These are phyloP conservation scores for Sanghuangporus baumii DNA, from an alignment of 1,284 basidiomycete species.

Conservation along the genomic window DNA sequence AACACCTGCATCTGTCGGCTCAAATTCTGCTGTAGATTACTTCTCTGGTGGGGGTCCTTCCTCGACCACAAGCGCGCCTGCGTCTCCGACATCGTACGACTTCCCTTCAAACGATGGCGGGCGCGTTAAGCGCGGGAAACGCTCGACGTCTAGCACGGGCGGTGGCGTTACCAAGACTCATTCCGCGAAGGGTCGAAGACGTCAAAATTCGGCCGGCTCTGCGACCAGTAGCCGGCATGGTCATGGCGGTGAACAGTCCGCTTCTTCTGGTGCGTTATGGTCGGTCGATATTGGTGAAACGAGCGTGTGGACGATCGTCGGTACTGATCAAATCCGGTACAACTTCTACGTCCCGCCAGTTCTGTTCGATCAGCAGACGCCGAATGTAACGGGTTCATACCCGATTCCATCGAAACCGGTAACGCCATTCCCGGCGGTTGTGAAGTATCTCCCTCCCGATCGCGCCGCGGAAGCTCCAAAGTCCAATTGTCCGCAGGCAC, in stretches of 20 bases:
- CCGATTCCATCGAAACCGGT: slow-evolving; percentile 76
- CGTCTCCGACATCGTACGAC: slow-evolving; percentile 64
- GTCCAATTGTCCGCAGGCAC: slow-evolving; percentile 54
- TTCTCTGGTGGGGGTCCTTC: slow-evolving; percentile 47
- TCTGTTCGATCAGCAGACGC: slow-evolving; percentile 69
- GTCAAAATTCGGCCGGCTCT: slow-evolving; percentile 71
- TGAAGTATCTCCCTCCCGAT: slow-evolving; percentile 83
- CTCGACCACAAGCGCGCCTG: slow-evolving; percentile 38
- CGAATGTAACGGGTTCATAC: slow-evolving; percentile 57
- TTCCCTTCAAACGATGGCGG: slow-evolving; percentile 75
- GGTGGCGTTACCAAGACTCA: slow-evolving; percentile 51
- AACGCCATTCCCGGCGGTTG: slow-evolving; percentile 80
- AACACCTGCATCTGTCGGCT: slow-evolving; percentile 43
- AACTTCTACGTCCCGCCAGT: slow-evolving; percentile 91
- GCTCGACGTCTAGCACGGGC: slow-evolving; percentile 67
- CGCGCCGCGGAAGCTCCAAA: slow-evolving; percentile 71
- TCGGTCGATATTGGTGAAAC: slow-evolving; percentile 85
- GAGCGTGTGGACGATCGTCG: slow-evolving; percentile 91
- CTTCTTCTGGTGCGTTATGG: slow-evolving; percentile 77
- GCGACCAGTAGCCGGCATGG: slow-evolving; percentile 56
- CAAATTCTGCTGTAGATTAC: slow-evolving; percentile 52
- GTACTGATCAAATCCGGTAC: slow-evolving; percentile 84
- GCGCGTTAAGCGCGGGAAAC: slow-evolving; percentile 71
- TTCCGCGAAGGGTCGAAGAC: slow-evolving; percentile 56
- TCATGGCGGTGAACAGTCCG: slow-evolving; percentile 56